phyloP scores from a whole-genome alignment of 176 grass and related monocot genomes.

The Paspalum notatum region DNA sequence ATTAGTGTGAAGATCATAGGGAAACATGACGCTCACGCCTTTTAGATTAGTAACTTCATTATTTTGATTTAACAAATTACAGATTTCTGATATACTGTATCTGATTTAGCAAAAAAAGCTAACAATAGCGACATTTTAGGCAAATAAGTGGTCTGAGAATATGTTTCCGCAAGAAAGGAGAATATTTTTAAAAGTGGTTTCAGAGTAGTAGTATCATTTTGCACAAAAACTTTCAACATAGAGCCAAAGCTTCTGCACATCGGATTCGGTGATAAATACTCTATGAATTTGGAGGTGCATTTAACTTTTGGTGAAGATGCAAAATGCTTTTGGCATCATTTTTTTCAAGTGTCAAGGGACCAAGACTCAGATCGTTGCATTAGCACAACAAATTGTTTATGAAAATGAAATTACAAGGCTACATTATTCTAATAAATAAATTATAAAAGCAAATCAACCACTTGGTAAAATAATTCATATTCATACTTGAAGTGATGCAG shows the following conservation, averaged over 20 bases:
- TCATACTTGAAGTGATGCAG: background rate
- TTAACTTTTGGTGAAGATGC: background rate
- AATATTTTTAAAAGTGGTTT: background rate
- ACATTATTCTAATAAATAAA: background rate
- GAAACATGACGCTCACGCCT: background rate
- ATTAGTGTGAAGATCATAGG: conserved; percentile 6
- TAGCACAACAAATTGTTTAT: background rate
- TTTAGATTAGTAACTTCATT: background rate
- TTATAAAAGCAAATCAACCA: background rate
- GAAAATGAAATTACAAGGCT: background rate
- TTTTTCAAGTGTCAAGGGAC: background rate
- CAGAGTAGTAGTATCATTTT: background rate
- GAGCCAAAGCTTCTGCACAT: conserved; percentile 11
- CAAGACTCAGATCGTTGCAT: background rate
- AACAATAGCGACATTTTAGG: too few relatives aligned
- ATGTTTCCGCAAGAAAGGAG: background rate
- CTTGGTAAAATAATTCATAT: background rate
- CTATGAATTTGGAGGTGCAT: background rate
- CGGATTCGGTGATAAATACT: background rate
- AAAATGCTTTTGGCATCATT: background rate
- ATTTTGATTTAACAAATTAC: background rate
- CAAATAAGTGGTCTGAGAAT: background rate
- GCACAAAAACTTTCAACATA: background rate
- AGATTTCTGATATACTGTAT: background rate
- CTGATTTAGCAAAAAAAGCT: background rate